Base-by-base conservation (phyloP, 2,329 filamentous ascomycete genomes). In the Penicillium italicum region DNA sequence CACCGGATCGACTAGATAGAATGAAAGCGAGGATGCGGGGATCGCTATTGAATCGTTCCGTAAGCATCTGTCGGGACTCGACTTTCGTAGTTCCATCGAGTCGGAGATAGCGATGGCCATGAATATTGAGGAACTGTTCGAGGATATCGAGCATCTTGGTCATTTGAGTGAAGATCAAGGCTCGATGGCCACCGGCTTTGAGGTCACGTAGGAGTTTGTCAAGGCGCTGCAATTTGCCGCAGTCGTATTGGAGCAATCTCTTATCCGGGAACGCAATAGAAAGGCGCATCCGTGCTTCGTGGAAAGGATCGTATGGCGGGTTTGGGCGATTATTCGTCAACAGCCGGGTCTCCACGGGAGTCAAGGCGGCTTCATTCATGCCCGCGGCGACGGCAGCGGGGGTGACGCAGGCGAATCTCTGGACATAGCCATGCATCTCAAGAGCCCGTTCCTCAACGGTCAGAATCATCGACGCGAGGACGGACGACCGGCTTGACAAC, bases 131-230 rank as follows among this genome's bases (percentile, higher is more conserved):
- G 70, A 99, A 99, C 64, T 94, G 91, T 72, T 99, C 94, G 2
- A 99, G 81, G 53, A 99, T 96, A 72, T 99, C 93, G 18, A 99
- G 82, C 43, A 97, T 94, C 72, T 96, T 96, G 44, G 94, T 97
- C 94, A 99, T 99, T 69, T 99, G 94, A 0, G 95, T 97, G 74
- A 99, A 99, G 71, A 99, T 99, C 48, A 99, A 80, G 10, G 91
- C 94, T 8, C 95, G 90, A 68, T 97, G 94, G 1, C 92, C 91
- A 37, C 91, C 91, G 2, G 89, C 85, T 74, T 97, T 92, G 8
- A 99, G 81, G 59, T 89, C 87, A 10, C 94, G 88, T 14, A 99
- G 82, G 2, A 99, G 82, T 58, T 87, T 87, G 67, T 95, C 94
- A 16, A 99, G 82, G 18, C 88, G 86, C 68, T 99, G 94, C 4